Evolutionary conservation across 1,139 yeast species (phyloP).

Genomic region (Debaryomyces udenii): DNA sequence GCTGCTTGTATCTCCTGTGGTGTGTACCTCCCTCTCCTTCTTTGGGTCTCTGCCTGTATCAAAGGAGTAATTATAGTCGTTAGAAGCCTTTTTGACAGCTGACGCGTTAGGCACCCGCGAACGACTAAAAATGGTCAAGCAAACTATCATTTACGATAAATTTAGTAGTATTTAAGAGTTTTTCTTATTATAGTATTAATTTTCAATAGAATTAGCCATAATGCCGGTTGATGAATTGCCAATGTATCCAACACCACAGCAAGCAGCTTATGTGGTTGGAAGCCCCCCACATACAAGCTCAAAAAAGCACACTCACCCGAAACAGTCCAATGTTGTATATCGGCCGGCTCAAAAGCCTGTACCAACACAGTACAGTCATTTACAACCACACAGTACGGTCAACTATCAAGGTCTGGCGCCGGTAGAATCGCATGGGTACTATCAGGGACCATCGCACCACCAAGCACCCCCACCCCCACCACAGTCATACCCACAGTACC

Average conservation of each 20-base stretch:
- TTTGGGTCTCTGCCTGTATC: too few species aligned
- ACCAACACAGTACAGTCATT: constrained; percentile 17
- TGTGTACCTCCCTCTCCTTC: too few species aligned
- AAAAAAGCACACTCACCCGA: constrained; percentile 16
- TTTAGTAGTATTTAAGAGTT: too few species aligned
- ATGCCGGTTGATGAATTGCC: constrained; percentile 47
- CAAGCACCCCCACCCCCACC: constrained; percentile 17
- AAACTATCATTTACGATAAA: constrained; percentile 1
- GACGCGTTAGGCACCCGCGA: too few species aligned
- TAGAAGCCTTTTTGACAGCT: too few species aligned
- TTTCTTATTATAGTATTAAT: too few species aligned
- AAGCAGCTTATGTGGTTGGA: constrained; percentile 41
- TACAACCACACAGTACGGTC: constrained; percentile 12
- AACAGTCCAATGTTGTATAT: constrained; percentile 16
- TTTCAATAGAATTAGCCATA: background rate
- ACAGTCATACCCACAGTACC: constrained; percentile 21
- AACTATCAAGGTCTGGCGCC: constrained; percentile 17
- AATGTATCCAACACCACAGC: constrained; percentile 52
- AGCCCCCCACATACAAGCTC: constrained; percentile 24
- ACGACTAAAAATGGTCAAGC: constrained; percentile 1
- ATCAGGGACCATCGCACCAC: constrained; percentile 18
- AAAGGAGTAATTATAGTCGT: too few species aligned
- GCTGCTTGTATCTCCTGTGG: too few species aligned
- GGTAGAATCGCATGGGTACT: constrained; percentile 19
- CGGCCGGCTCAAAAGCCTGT: constrained; percentile 20